Conservation (phyloP, 805 yeast species). For the Metschnikowia henanensis region DNA sequence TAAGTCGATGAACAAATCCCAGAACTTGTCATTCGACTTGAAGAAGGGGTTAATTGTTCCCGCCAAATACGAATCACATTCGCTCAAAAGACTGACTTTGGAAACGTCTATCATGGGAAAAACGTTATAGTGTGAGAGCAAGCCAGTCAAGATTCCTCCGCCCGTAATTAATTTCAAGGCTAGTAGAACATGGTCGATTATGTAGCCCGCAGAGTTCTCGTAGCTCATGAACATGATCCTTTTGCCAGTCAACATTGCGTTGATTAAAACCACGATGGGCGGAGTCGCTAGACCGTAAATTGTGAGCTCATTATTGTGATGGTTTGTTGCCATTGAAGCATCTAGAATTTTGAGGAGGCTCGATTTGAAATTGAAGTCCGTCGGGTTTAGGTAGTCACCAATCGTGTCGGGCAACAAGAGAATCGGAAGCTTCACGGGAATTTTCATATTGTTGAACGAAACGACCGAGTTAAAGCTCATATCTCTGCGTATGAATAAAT, state of each 20-base stretch:
- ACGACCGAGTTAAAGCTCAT: constrained; percentile 41
- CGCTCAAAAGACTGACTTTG: constrained; percentile 48
- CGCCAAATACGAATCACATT: constrained; percentile 46
- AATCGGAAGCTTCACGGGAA: constrained; percentile 46
- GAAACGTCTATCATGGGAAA: constrained; percentile 66
- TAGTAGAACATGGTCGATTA: constrained; percentile 42
- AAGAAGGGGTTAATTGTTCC: constrained; percentile 72
- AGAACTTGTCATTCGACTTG: constrained; percentile 49
- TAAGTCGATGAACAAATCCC: constrained; percentile 64
- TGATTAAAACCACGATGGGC: constrained; percentile 35
- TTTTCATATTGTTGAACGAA: constrained; percentile 40
- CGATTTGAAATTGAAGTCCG: constrained; percentile 43
- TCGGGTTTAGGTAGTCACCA: constrained; percentile 46
- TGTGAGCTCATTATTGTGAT: constrained; percentile 47
- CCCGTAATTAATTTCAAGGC: constrained; percentile 43
- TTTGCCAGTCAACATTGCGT: constrained; percentile 41
- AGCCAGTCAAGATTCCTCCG: constrained; percentile 43
- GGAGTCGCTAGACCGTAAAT: constrained; percentile 56
- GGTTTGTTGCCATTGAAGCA: constrained; percentile 33
- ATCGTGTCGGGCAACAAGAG: constrained; percentile 40
- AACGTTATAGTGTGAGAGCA: constrained; percentile 38
- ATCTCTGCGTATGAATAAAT: constrained; percentile 43
- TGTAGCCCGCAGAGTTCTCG: constrained; percentile 42
- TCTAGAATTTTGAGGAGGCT: constrained; percentile 36
- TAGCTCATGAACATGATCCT: constrained; percentile 38